phyloP scores from a whole-genome alignment of 441 rosid genomes.

The Brassica hybrid region DNA sequence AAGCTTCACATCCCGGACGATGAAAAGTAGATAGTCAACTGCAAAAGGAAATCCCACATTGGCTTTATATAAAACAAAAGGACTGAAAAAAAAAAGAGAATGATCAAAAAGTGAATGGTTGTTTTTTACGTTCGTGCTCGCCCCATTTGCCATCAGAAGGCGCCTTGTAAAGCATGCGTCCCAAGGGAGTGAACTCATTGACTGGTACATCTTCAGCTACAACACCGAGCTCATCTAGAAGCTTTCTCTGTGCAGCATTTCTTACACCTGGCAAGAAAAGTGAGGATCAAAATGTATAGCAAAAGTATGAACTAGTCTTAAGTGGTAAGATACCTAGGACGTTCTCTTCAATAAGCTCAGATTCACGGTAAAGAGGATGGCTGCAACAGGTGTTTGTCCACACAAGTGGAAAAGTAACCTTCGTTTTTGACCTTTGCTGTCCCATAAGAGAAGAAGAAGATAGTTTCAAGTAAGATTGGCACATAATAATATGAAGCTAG shows the following conservation, averaged over 20 bases:
- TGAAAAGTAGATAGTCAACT: slow-evolving; percentile 91
- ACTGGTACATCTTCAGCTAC: slow-evolving; percentile 86
- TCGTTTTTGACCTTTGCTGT: slow-evolving; percentile 95
- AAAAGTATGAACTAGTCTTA: background rate
- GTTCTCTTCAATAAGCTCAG: slow-evolving; percentile 81
- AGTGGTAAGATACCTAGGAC: slow-evolving; percentile 58
- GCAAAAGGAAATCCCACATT: slow-evolving; percentile 40
- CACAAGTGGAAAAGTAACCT: slow-evolving; percentile 95
- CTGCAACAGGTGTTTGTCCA: slow-evolving; percentile 99
- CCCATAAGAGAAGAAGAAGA: slow-evolving; percentile 6
- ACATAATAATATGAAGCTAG: background rate
- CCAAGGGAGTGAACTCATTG: slow-evolving; percentile 68
- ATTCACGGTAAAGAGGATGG: slow-evolving; percentile 89
- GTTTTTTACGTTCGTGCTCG: slow-evolving; percentile 82
- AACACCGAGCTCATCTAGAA: slow-evolving; percentile 90
- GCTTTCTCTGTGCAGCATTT: slow-evolving; percentile 98
- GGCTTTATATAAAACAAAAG: background rate
- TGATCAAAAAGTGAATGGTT: slow-evolving; percentile 20
- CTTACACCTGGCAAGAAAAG: slow-evolving; percentile 65
- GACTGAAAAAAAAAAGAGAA: slow-evolving; percentile 6
- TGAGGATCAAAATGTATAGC: background rate
- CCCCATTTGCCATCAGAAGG: slow-evolving; percentile 99
- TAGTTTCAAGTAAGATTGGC: slow-evolving; percentile 7
- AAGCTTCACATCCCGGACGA: slow-evolving; percentile 71
- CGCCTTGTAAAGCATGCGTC: slow-evolving; percentile 92